Conservation (phyloP, 192 early-diverging fungal species). For the Linnemannia zychae region DNA sequence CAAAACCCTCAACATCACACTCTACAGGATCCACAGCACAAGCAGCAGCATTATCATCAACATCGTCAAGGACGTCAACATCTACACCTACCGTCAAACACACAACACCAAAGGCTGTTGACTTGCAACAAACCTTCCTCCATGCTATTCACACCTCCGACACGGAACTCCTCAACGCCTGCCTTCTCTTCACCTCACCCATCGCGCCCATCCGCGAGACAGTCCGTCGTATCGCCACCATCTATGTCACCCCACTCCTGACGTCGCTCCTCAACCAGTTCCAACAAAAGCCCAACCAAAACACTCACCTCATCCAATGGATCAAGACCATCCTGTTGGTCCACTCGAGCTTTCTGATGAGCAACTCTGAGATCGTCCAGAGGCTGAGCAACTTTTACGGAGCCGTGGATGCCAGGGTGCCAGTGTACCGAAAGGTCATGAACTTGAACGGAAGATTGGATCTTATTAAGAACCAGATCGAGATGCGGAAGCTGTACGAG, state of each 20-base stretch:
- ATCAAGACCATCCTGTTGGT: constrained; percentile 53
- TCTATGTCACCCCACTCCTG: constrained; percentile 52
- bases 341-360: constrained; percentile 61
- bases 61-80: not conserved
- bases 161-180: constrained; percentile 43
- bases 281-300: constrained; percentile 47
- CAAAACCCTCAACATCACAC: not conserved
- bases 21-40: not conserved
- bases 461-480: constrained; percentile 55
- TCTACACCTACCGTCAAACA: not conserved
- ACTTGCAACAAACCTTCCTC: constrained; percentile 55
- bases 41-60: not conserved
- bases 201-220: constrained; percentile 47
- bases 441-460: constrained; percentile 58
- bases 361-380: constrained; percentile 48
- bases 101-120: constrained; percentile 35
- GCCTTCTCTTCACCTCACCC: constrained; percentile 39
- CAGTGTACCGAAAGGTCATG: constrained; percentile 53
- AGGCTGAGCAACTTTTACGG: constrained; percentile 57
- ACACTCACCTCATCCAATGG: constrained; percentile 49
- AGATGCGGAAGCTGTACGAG: constrained; percentile 25
- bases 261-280: constrained; percentile 46
- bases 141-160: constrained; percentile 62
- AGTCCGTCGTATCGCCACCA: constrained; percentile 49
- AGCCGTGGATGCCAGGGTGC: constrained; percentile 44